Conservation (phyloP, 202 grass and related monocot genomes). For the Dendrocalamus latiflorus region DNA sequence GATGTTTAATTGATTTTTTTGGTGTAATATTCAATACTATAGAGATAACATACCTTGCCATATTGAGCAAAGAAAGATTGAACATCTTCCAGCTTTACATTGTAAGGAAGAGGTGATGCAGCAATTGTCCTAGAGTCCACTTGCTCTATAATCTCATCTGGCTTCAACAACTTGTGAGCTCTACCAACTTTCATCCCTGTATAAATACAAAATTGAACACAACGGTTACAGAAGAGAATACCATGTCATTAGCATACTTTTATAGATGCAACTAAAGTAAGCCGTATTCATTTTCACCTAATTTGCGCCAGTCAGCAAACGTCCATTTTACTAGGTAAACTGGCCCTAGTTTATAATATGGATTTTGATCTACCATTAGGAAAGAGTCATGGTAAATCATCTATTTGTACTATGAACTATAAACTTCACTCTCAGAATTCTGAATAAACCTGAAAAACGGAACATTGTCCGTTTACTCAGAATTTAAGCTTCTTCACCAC, state of each 20-base stretch:
- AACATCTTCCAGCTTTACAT: constrained; percentile 74
- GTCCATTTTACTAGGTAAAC: neutral
- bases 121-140: constrained; percentile 78
- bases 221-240: neutral
- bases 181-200: constrained; percentile 78
- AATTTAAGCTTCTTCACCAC: neutral
- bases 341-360: neutral
- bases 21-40: neutral
- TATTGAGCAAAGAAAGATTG: constrained; percentile 65
- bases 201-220: constrained; percentile 7
- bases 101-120: constrained; percentile 75
- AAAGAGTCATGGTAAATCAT: neutral
- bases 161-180: constrained; percentile 51
- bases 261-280: neutral
- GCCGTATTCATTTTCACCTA: neutral
- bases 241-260: neutral
- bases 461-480: neutral
- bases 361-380: neutral
- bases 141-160: constrained; percentile 73
- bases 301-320: neutral
- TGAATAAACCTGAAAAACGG: neutral
- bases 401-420: neutral
- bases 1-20: neutral
- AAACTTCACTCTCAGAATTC: neutral
- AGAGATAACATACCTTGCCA: constrained; percentile 57